These are phyloP conservation scores for Pseudogymnoascus sp. DNA, from an alignment of 2,329 filamentous ascomycete genomes.

Conservation along the genomic window DNA sequence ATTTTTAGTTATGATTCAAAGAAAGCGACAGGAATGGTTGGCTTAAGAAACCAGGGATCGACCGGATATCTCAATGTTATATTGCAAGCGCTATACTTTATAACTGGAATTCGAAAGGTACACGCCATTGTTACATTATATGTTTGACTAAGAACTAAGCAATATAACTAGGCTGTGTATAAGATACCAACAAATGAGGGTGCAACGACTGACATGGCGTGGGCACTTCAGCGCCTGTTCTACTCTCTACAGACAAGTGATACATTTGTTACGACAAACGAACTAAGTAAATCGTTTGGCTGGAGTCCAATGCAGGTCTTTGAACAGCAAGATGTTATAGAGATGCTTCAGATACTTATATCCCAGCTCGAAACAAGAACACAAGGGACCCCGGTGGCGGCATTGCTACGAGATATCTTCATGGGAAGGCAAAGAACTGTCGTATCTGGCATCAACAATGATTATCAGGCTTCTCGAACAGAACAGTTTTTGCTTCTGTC, in stretches of 20 bases:
- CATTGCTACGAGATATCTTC: conserved; percentile 82
- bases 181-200: conserved; percentile 90
- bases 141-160: background rate
- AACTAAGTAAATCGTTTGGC: conserved; percentile 92
- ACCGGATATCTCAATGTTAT: conserved; percentile 84
- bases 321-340: conserved; percentile 97
- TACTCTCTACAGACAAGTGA: conserved; percentile 87
- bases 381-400: conserved; percentile 91
- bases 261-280: conserved; percentile 76
- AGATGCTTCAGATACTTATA: conserved; percentile 92
- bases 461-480: conserved; percentile 88
- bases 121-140: conserved; percentile 17
- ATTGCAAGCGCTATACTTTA: conserved; percentile 77
- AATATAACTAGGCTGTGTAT: conserved; percentile 67
- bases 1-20: conserved; percentile 73
- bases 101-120: conserved; percentile 88
- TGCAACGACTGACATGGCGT: conserved; percentile 79
- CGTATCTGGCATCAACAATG: conserved; percentile 95
- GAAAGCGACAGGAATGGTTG: conserved; percentile 95
- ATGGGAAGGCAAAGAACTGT: conserved; percentile 98
- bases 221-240: conserved; percentile 87
- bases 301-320: conserved; percentile 98
- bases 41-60: conserved; percentile 91
- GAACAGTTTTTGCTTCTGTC: conserved; percentile 99
- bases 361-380: conserved; percentile 94